Conservation (phyloP, 306 rosid genomes). For the Leucaena leucocephala region DNA sequence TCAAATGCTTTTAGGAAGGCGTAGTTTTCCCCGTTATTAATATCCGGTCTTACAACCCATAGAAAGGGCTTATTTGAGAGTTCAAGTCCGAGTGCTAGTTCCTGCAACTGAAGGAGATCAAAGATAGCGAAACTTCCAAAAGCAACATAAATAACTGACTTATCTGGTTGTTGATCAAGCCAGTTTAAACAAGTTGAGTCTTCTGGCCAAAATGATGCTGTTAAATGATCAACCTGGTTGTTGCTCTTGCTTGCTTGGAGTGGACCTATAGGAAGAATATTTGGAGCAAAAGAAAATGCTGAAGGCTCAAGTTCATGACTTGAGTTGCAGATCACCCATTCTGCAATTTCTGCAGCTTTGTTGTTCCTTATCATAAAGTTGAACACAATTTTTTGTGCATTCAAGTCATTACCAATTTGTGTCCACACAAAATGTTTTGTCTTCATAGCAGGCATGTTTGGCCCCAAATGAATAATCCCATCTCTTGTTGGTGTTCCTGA, state of each 20-base stretch:
- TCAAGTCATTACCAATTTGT: not conserved
- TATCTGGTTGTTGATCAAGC: constrained; percentile 36
- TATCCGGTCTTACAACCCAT: constrained; percentile 43
- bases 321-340: constrained; percentile 50
- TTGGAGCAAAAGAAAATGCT: constrained; percentile 30
- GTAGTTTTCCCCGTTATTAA: not conserved
- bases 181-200: constrained; percentile 40
- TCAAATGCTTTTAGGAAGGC: constrained; percentile 31
- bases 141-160: constrained; percentile 45
- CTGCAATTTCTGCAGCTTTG: constrained; percentile 1
- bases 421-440: constrained; percentile 35
- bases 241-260: constrained; percentile 30
- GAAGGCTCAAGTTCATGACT: constrained; percentile 36
- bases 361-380: not conserved
- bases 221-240: not conserved
- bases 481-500: constrained; percentile 36
- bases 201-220: constrained; percentile 37
- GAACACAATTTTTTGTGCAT: constrained; percentile 24
- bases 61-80: constrained; percentile 37
- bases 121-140: constrained; percentile 45
- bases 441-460: constrained; percentile 39
- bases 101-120: constrained; percentile 33
- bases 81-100: constrained; percentile 47
- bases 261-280: constrained; percentile 46
- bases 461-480: constrained; percentile 32